Evolutionary conservation across 495 filamentous ascomycete species (phyloP), one percentile per base, ranked within the genome.

Genomic region (Aspergillus affinis): DNA sequence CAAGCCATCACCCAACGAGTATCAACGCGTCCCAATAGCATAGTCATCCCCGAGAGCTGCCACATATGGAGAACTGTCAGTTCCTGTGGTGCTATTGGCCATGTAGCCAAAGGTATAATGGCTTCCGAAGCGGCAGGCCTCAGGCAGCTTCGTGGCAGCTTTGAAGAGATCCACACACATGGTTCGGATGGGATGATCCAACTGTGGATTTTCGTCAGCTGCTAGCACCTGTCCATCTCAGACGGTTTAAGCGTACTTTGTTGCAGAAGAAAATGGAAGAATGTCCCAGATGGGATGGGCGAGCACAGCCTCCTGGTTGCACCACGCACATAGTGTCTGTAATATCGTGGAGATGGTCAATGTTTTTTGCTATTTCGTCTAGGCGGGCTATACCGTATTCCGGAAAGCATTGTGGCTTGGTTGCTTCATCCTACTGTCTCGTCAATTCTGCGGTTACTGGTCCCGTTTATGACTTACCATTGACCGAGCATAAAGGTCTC

Each of bases 41-140:
- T 49, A 20, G n/a, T 49, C 48, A 49, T 49, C 48, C 12, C 48
- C 48, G 15, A 49, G 48, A 26, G 48, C 48, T n/a, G 21, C 48
- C 48, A 49, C 48, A 49, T 49, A 49, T 49, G 48, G 48, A 49
- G 18, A 49, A 26, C 48, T 49, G n/a, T 49, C 15, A 12, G 48
- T 20, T 26, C 48, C 48, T 26, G 48, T 9, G 48, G 48, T 49
- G 48, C 48, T 49, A 26, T 49, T 49, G n/a, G 48, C 23, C 15
- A 49, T 49, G n/a, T 49, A 49, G n/a, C 48, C 48, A 49, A 20
- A 49, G 19, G 48, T 49, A 21, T 21, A 49, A 26, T 49, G 48
- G 48, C 48, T 49, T 49, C 48, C 48, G 48, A 49, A 49, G 48
- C 48, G 48, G 48, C 48, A 49, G 48, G 48, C 48, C 23, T 20